phyloP scores from a whole-genome alignment of 1,284 basidiomycete species.

The Bondarzewia mesenterica region DNA sequence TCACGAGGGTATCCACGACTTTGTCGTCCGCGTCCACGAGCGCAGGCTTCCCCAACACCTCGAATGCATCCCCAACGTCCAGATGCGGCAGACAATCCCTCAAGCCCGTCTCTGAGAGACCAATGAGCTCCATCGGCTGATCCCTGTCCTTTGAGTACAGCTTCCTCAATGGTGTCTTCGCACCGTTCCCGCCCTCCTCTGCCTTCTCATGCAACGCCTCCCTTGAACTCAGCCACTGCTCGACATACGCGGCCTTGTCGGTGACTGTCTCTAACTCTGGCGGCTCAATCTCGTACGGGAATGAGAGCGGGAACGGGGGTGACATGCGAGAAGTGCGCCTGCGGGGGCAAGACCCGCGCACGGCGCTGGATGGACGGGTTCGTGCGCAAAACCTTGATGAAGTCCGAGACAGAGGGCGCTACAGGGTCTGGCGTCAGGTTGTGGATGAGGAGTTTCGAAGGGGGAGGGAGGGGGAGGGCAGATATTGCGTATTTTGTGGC shows the following conservation, averaged over 20 bases:
- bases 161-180: slow-evolving; percentile 26
- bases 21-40: slow-evolving; percentile 24
- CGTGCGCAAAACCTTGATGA: slow-evolving; percentile 41
- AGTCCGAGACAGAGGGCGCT: slow-evolving; percentile 42
- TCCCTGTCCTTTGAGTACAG: slow-evolving; percentile 47
- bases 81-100: slow-evolving; percentile 79
- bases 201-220: slow-evolving; percentile 42
- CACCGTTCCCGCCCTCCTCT: slow-evolving; percentile 2
- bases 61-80: slow-evolving; percentile 79
- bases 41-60: slow-evolving; percentile 48
- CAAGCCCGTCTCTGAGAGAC: slow-evolving; percentile 57
- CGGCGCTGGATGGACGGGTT: slow-evolving; percentile 71
- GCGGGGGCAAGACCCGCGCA: slow-evolving; percentile 46
- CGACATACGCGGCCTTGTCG: slow-evolving; percentile 58
- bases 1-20: slow-evolving; percentile 21
- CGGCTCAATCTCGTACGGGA: slow-evolving; percentile 75
- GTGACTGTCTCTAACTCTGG: slow-evolving; percentile 37
- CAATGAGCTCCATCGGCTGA: slow-evolving; percentile 60
- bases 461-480: slow-evolving; percentile 56
- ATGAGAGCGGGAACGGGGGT: slow-evolving; percentile 77
- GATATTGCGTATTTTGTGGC: slow-evolving; percentile 36
- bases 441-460: slow-evolving; percentile 52
- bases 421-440: slow-evolving; percentile 64
- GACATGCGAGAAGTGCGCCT: slow-evolving; percentile 77
- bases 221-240: slow-evolving; percentile 58